Percentiles rank a stretch among this genome's conserved stretches.
These are phyloP conservation scores for Sporobolomyces roseus DNA, from an alignment of 768 basidiomycete species.

Conservation along the genomic window DNA sequence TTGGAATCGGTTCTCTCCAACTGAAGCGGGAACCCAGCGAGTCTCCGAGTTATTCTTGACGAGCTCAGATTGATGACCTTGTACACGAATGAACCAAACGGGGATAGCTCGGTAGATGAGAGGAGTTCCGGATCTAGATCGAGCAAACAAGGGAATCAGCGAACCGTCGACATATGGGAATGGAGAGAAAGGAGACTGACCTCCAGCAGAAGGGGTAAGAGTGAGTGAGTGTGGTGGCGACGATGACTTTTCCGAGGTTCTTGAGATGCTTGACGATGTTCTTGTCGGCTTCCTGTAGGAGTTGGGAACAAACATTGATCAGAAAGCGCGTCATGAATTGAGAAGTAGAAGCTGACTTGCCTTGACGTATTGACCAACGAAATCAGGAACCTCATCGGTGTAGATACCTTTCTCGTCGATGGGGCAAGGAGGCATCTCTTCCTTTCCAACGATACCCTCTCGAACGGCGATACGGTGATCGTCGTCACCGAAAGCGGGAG, in stretches of 20 bases:
- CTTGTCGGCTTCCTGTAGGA: constrained; percentile 83
- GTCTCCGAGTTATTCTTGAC: constrained; percentile 86
- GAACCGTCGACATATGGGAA: constrained; percentile 13
- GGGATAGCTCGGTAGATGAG: constrained; percentile 94
- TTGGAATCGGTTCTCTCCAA: constrained; percentile 88
- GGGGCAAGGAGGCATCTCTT: constrained; percentile 95
- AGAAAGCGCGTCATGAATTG: neutral
- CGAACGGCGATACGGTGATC: constrained; percentile 89
- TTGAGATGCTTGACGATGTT: constrained; percentile 87
- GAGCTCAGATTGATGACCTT: constrained; percentile 75
- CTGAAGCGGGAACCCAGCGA: constrained; percentile 86
- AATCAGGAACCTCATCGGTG: constrained; percentile 84
- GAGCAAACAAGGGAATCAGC: neutral
- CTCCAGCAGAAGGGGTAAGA: constrained; percentile 98
- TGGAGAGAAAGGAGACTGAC: constrained; percentile 50
- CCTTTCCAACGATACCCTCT: constrained; percentile 72
- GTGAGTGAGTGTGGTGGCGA: constrained; percentile 79
- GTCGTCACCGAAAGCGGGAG: constrained; percentile 96
- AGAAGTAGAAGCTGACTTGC: constrained; percentile 50
- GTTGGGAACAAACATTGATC: neutral
- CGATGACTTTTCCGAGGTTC: constrained; percentile 77
- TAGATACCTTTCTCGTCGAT: constrained; percentile 85
- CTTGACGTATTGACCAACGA: constrained; percentile 84
- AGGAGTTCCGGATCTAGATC: constrained; percentile 77
- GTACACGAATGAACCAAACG: constrained; percentile 89